Percentiles rank a stretch among this genome's conserved stretches.
Conservation (phyloP, 495 filamentous ascomycete genomes). For the Aspergillus baeticus region DNA sequence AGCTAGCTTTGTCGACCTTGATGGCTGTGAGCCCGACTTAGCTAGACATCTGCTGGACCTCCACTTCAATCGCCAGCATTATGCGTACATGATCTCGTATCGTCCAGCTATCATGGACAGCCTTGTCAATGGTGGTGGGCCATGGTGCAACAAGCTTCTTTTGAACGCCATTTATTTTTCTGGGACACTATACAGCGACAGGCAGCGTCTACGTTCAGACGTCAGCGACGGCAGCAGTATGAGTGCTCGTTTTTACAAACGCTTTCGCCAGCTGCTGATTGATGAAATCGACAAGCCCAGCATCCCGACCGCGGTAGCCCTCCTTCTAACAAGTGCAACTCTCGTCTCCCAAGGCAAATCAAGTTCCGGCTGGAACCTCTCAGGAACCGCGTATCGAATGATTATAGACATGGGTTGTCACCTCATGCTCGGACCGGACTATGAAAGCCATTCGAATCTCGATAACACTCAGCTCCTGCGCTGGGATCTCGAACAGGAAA, state of each 20-base stretch:
- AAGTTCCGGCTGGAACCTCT: slow-evolving; percentile 22
- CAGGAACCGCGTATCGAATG: slow-evolving; percentile 31
- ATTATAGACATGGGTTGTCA: slow-evolving; percentile 36
- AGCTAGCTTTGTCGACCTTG: not conserved
- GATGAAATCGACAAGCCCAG: not conserved
- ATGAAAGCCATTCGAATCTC: not conserved
- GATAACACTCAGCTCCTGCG: not conserved
- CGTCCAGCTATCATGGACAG: not conserved
- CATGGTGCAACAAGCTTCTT: not conserved
- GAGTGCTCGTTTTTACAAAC: not conserved
- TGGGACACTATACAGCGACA: not conserved
- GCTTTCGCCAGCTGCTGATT: not conserved
- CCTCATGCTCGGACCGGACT: slow-evolving; percentile 3
- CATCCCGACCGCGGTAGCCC: not conserved
- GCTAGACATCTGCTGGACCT: not conserved
- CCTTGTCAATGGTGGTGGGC: not conserved
- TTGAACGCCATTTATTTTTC: not conserved
- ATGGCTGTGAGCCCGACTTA: not conserved
- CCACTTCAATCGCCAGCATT: not conserved
- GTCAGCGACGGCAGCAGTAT: not conserved
- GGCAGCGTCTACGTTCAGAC: not conserved
- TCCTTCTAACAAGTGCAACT: not conserved
- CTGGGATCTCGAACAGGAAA: slow-evolving; percentile 16
- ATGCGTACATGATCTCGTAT: not conserved
- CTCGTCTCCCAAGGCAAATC: slow-evolving; percentile 16